Base-by-base conservation (phyloP, 1,139 yeast genomes). In the Pichia inconspicua region DNA sequence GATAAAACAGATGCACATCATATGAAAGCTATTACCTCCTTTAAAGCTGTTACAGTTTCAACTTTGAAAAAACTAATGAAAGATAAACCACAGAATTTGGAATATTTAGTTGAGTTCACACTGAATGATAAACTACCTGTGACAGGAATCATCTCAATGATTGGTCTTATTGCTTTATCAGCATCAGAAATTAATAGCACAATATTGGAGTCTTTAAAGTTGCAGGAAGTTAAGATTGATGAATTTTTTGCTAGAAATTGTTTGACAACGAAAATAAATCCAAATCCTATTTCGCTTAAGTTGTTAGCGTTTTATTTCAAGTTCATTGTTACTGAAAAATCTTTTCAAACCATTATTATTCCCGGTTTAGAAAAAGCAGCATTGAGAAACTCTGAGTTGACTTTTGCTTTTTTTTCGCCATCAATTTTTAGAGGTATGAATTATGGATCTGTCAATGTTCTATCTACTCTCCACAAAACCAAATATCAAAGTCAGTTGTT, bases 321-420 rank as follows among this genome's bases (percentile, higher is more conserved):
- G 19, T 72, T 71, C 15, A 71, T 73, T 52, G 62, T 82, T 6
- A 58, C 68, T 5, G 62, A 65, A n/a, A 72, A 70, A 1, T 71
- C 72, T 14, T 71, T 84, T 48, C 65, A 62, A 15, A 56, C 62
- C 0, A 48, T 58, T 4, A 55, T 88, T 17, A 61, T 82, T 10
- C 88, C 95, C 3, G 71, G 75, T 17, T 61, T 90, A 45, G 92
- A 87, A 56, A 89, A 86, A 61, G 77, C 94, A 0, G 73, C 84
- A 45, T 71, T 92, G 59, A 77, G 97, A 63, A 80, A 96, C 3
- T 85, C 97, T 0, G 97, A 89, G 61, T 67, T 72, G 36, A 77
- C 88, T 0, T 75, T 86, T 54, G 73, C 74, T 8, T 59, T 69
- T 34, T 66, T 82, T 15, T 60, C 79, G 22, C 82, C 84, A 0